Evolutionary conservation across 1,284 basidiomycete species (phyloP).

Genomic region (Coriolopsis trogii): DNA sequence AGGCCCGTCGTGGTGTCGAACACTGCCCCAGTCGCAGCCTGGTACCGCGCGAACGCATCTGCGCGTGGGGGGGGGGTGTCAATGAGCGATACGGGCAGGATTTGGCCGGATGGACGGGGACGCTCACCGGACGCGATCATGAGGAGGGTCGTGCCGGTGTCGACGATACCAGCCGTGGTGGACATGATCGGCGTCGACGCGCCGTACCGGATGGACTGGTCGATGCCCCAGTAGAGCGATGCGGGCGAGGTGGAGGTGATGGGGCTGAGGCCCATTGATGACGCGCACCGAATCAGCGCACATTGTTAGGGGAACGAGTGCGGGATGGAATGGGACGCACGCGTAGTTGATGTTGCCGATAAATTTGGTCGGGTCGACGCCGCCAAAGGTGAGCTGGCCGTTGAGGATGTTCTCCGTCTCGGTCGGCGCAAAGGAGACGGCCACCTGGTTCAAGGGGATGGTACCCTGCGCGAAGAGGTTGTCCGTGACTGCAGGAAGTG

Average conservation of each 20-base stretch:
- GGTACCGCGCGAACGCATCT: constrained; percentile 18
- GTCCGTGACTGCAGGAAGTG: constrained; percentile 40
- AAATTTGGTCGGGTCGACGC: not conserved
- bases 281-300: not conserved
- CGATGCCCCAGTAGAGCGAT: constrained; percentile 30
- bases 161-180: constrained; percentile 30
- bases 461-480: constrained; percentile 42
- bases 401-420: not conserved
- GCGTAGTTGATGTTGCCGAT: not conserved
- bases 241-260: constrained; percentile 39
- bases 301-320: not conserved
- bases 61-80: not conserved
- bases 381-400: constrained; percentile 3
- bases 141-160: constrained; percentile 38
- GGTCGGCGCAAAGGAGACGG: constrained; percentile 5
- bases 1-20: constrained; percentile 27
- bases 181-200: constrained; percentile 25
- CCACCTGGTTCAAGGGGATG: constrained; percentile 9
- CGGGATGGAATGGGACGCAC: too few relatives aligned
- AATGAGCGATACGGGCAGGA: not conserved
- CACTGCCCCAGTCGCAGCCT: constrained; percentile 24
- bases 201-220: constrained; percentile 29
- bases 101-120: not conserved
- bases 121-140: constrained; percentile 37
- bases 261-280: too few relatives aligned